phyloP scores from a whole-genome alignment of 2,329 filamentous ascomycete species.

The Leptographium radiaticola region DNA sequence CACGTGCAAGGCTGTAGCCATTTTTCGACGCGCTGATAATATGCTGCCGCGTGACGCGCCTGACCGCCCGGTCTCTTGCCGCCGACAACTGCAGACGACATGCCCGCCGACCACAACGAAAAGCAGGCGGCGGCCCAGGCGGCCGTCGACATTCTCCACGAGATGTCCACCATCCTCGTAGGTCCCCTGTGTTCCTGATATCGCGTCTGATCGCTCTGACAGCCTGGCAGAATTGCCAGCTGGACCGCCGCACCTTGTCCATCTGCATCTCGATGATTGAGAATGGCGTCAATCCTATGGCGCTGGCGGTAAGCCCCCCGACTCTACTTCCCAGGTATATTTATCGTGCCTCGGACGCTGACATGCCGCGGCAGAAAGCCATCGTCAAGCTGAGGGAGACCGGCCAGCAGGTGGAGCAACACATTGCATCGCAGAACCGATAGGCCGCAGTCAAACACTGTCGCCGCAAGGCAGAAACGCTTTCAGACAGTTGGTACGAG shows the following conservation, averaged over 20 bases:
- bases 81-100: slow-evolving; percentile 4
- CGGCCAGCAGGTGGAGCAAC: slow-evolving; percentile 34
- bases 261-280: slow-evolving; percentile 96
- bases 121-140: slow-evolving; percentile 70
- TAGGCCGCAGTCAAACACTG: background rate
- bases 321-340: background rate
- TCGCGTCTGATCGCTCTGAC: background rate
- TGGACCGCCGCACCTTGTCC: slow-evolving; percentile 81
- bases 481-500: too few species aligned
- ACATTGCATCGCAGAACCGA: slow-evolving; percentile 16
- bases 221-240: slow-evolving; percentile 65
- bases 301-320: slow-evolving; percentile 61
- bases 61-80: background rate
- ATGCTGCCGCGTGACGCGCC: too few species aligned
- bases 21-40: too few species aligned
- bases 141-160: slow-evolving; percentile 69
- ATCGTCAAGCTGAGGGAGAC: slow-evolving; percentile 47
- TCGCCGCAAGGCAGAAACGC: too few species aligned
- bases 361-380: slow-evolving; percentile 30
- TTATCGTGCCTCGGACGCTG: background rate
- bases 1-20: too few species aligned
- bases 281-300: slow-evolving; percentile 92
- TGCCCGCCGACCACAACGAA: slow-evolving; percentile 36
- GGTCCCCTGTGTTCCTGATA: slow-evolving; percentile 16
- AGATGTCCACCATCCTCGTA: slow-evolving; percentile 83